A percentile compares a stretch with the other conserved stretches of the same genome.
These are phyloP conservation scores for Mycena capillaripes DNA, from an alignment of 768 basidiomycete genomes.

Conservation along the genomic window DNA sequence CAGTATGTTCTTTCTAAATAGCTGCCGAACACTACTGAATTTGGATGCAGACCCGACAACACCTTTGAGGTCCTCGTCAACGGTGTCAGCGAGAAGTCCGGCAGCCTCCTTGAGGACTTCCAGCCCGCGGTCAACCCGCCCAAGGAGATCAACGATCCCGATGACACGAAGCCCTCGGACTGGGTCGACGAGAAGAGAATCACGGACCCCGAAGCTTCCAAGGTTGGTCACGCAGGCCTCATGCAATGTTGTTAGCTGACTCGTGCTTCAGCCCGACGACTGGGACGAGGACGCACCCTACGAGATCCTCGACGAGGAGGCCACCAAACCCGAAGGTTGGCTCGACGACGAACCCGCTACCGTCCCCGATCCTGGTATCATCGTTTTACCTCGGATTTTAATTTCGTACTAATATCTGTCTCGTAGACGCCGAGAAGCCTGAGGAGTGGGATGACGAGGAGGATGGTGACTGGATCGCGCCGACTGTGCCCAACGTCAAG, in stretches of 20 bases:
- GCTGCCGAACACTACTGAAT: neutral
- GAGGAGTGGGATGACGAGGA: conserved; percentile 99
- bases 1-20: conserved; percentile 67
- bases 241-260: neutral
- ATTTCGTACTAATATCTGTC: neutral
- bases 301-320: conserved; percentile 90
- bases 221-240: conserved; percentile 60
- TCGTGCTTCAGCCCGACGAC: conserved; percentile 78
- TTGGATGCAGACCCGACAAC: conserved; percentile 83
- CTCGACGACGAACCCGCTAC: conserved; percentile 86
- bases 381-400: neutral
- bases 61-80: conserved; percentile 94
- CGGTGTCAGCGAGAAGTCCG: conserved; percentile 83
- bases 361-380: conserved; percentile 89
- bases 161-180: conserved; percentile 89
- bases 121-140: conserved; percentile 93
- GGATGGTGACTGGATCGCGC: conserved; percentile 98
- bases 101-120: conserved; percentile 94
- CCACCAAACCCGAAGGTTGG: conserved; percentile 95
- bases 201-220: conserved; percentile 84
- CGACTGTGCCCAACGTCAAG: conserved; percentile 90
- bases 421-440: conserved; percentile 89
- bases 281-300: conserved; percentile 99
- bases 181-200: conserved; percentile 96
- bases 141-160: conserved; percentile 93